Conservation (phyloP, 148 eudicot species). For the Amaranthus palmeri region DNA sequence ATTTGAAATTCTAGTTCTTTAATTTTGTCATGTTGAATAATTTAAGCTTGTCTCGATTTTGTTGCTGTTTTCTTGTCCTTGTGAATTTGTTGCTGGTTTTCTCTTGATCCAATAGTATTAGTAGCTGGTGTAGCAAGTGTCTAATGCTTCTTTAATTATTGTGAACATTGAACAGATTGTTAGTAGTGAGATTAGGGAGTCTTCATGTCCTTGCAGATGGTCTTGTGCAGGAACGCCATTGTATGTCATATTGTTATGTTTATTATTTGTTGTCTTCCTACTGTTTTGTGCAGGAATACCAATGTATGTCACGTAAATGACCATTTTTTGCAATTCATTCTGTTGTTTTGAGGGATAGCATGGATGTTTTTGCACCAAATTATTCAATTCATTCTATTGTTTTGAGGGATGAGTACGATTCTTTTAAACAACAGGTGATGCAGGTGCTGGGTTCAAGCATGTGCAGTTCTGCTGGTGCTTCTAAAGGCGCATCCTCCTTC, state of each 20-base stretch:
- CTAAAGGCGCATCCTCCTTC: no score
- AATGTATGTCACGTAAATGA: no score
- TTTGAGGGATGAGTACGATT: no score
- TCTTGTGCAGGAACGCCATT: slow-evolving; percentile 12
- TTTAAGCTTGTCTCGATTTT: not conserved
- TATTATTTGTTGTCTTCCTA: not conserved
- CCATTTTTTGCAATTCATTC: no score
- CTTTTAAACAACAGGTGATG: no score
- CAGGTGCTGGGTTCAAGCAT: no score
- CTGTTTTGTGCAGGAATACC: no score
- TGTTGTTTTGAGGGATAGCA: no score
- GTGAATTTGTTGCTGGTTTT: not conserved
- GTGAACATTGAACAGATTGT: slow-evolving; percentile 19
- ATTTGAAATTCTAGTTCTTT: not conserved
- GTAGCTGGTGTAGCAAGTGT: slow-evolving; percentile 3
- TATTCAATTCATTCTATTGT: no score
- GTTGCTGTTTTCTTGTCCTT: not conserved
- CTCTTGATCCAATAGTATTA: not conserved
- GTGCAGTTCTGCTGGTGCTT: no score
- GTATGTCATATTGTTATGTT: slow-evolving; percentile 20
- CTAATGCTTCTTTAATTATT: slow-evolving; percentile 16
- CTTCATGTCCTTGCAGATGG: slow-evolving; percentile 15
- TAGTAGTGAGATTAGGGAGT: slow-evolving; percentile 10
- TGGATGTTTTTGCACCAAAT: no score
- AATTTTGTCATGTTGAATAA: not conserved